A percentile compares a stretch with the other conserved stretches of the same genome.
These are phyloP conservation scores for Pythium sukuiense DNA, from an alignment of 352 stramenopile species.

Conservation along the genomic window DNA sequence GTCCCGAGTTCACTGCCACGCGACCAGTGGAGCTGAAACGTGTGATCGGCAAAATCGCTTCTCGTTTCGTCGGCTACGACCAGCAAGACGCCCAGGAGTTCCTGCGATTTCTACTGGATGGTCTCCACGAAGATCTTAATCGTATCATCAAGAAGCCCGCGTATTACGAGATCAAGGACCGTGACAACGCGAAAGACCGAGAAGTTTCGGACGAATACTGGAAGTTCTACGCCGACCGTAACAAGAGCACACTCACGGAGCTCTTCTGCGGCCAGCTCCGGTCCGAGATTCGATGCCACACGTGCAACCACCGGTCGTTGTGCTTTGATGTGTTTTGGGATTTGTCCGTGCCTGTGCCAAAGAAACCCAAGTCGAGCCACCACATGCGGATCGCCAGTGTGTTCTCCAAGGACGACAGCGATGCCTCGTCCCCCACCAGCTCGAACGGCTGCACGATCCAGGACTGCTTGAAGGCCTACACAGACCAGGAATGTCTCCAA, in stretches of 20 bases:
- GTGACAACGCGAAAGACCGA: constrained; percentile 45
- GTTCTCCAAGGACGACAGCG: constrained; percentile 7
- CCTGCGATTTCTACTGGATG: constrained; percentile 86
- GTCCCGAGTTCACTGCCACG: constrained; percentile 52
- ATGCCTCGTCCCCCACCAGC: not conserved
- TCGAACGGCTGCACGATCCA: constrained; percentile 45
- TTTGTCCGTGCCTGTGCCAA: constrained; percentile 67
- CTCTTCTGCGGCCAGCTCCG: constrained; percentile 83
- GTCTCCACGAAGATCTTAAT: constrained; percentile 87
- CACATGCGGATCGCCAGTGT: constrained; percentile 20
- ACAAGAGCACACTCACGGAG: constrained; percentile 67
- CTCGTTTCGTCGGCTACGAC: constrained; percentile 79
- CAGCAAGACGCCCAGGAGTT: constrained; percentile 92
- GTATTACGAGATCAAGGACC: constrained; percentile 79
- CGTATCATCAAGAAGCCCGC: constrained; percentile 61
- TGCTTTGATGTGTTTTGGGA: constrained; percentile 90
- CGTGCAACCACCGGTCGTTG: constrained; percentile 66
- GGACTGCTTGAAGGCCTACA: constrained; percentile 75
- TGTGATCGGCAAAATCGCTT: constrained; percentile 70
- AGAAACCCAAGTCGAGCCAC: constrained; percentile 50
- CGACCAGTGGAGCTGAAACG: constrained; percentile 69
- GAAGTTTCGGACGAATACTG: constrained; percentile 85
- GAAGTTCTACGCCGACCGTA: constrained; percentile 75
- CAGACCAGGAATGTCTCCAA: constrained; percentile 58
- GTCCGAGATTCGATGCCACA: constrained; percentile 73